Conservation (phyloP, 371 early-diverging fungal genomes). For the Globomyces sp. region DNA sequence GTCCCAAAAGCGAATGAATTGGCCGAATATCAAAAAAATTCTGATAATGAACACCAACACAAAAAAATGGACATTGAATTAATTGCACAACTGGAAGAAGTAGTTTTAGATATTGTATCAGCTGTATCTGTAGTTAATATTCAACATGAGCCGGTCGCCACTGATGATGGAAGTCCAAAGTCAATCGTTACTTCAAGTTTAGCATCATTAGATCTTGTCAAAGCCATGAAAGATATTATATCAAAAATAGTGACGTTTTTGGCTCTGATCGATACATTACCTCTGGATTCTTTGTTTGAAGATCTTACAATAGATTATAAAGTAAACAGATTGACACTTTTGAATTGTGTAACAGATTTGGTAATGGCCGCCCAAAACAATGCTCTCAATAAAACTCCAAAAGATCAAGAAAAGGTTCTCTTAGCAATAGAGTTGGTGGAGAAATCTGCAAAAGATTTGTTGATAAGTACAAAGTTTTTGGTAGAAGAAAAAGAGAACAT, state of each 20-base stretch:
- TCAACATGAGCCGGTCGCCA: not conserved
- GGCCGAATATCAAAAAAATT: slow-evolving; percentile 4
- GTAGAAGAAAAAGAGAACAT: slow-evolving; percentile 43
- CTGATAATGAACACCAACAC: not conserved
- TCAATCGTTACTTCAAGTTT: not conserved
- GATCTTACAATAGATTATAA: slow-evolving; percentile 57
- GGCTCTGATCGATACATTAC: slow-evolving; percentile 45
- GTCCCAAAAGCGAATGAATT: not conserved
- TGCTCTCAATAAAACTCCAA: slow-evolving; percentile 44
- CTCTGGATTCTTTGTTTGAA: slow-evolving; percentile 36
- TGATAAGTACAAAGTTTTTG: slow-evolving; percentile 46
- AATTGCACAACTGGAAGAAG: slow-evolving; percentile 3
- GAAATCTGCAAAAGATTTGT: slow-evolving; percentile 39
- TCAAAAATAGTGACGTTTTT: slow-evolving; percentile 50
- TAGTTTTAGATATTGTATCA: not conserved
- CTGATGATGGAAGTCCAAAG: too few relatives aligned
- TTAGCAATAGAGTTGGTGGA: slow-evolving; percentile 47
- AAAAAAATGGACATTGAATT: not conserved
- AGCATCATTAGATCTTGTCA: not conserved
- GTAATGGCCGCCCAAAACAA: slow-evolving; percentile 65
- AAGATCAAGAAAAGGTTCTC: slow-evolving; percentile 27
- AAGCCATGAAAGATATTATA: slow-evolving; percentile 31
- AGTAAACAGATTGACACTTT: slow-evolving; percentile 62
- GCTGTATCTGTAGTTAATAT: not conserved
- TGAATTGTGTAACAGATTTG: slow-evolving; percentile 65